A percentile compares a stretch with the other conserved stretches of the same genome.
Conservation (phyloP, 73 alveolate species). For the Stentor coeruleus region DNA sequence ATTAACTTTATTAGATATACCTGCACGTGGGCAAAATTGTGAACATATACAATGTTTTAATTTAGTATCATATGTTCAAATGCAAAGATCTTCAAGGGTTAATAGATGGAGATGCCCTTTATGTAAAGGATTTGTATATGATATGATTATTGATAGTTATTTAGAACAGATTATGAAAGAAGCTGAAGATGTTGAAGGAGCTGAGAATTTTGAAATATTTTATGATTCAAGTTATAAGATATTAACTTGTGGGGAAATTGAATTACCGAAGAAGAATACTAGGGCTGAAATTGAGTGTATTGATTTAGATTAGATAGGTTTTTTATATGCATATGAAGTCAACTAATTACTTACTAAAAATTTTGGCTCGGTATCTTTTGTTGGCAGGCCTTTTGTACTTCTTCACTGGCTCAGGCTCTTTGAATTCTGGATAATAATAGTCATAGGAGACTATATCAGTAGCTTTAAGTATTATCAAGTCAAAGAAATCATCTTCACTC, state of each 20-base stretch:
- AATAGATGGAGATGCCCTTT: slow-evolving; percentile 52
- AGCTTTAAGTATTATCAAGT: neutral
- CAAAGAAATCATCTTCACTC: neutral
- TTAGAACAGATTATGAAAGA: slow-evolving; percentile 10
- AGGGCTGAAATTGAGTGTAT: too few relatives aligned
- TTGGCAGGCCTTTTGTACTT: too few relatives aligned
- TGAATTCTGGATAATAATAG: neutral
- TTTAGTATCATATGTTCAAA: slow-evolving; percentile 35
- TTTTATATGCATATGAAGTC: too few relatives aligned
- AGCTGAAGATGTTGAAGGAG: too few relatives aligned
- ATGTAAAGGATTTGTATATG: slow-evolving; percentile 34
- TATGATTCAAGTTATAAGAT: too few relatives aligned
- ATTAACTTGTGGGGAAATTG: too few relatives aligned
- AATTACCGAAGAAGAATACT: too few relatives aligned
- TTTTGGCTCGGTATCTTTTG: too few relatives aligned
- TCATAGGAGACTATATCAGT: neutral
- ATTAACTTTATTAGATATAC: slow-evolving; percentile 28
- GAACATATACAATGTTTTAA: slow-evolving; percentile 51
- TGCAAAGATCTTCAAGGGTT: slow-evolving; percentile 30
- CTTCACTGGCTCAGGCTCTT: too few relatives aligned
- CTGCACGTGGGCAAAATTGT: slow-evolving; percentile 59
- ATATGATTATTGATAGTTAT: slow-evolving; percentile 32
- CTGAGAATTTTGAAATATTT: too few relatives aligned
- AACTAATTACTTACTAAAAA: too few relatives aligned
- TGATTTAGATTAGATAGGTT: too few relatives aligned